Base-by-base conservation (phyloP, 2,329 filamentous ascomycete genomes). In the Plectosphaerella sp. region DNA sequence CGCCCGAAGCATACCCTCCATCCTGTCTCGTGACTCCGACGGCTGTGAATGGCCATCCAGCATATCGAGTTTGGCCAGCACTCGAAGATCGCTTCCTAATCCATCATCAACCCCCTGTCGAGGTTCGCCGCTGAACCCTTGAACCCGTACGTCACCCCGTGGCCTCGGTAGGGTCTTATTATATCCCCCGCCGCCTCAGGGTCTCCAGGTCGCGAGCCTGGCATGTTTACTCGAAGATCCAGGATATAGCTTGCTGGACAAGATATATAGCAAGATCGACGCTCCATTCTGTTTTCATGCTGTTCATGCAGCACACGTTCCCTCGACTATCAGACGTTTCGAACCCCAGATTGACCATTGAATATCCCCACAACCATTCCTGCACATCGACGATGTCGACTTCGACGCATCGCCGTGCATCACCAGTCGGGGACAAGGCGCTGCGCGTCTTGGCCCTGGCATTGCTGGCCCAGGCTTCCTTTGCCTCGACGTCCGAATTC, bases 401-500 rank as follows among this genome's bases (percentile, higher is more conserved):
- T 33, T 33, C 28, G 8, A 33, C 28, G 28, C 28, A 33, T 33
- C 28, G 8, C 28, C 28, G 28, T 33, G 28, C 28, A 33, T 10
- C 28, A 33, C 28, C 28, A 33, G 28, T 33, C 28, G 28, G 20
- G 14, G 5, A 18, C 20, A 24, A 41, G 8, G n/a, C 36, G 20
- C 18, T 28, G 24, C 16, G 22, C 36, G 12, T 41, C 36, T n/a
- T 37, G 18, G 24, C 20, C 14, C 20, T 48, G 14, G 47, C 36
- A 14, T 22, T 48, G 15, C 6, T 11, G 3, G 18, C 36, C 14
- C 36, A 48, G 15, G 15, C 20, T 15, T 25, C 28, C 2, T 9
- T 25, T 16, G 20, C 39, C 45, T 42, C 45, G 15, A 51, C 47
- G 6, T 48, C 51, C 20, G 55, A 53, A 9, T 55, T 56, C 20